phyloP scores from a whole-genome alignment of 805 yeast species.

The Yamadazyma insecticola region DNA sequence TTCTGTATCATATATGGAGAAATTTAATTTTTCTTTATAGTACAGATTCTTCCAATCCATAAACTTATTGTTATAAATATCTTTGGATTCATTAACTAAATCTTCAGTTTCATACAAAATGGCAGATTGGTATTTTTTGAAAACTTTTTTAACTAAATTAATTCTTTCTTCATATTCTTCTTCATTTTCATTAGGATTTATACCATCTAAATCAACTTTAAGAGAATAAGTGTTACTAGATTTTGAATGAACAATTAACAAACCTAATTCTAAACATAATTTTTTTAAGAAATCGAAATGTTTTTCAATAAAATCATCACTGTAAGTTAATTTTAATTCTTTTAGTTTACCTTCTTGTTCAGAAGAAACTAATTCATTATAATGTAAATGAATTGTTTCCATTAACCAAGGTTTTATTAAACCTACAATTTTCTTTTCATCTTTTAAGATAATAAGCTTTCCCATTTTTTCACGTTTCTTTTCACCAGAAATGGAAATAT shows the following conservation, averaged over 20 bases:
- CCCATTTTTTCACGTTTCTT: conserved; percentile 63
- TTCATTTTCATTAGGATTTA: conserved; percentile 60
- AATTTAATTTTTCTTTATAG: conserved; percentile 75
- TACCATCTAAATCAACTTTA: conserved; percentile 68
- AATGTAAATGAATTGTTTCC: conserved; percentile 23
- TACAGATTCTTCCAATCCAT: conserved; percentile 81
- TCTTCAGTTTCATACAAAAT: conserved; percentile 58
- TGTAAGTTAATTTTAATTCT: conserved; percentile 34
- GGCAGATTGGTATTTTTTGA: conserved; percentile 65
- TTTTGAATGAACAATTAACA: conserved; percentile 60
- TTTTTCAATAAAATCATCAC: conserved; percentile 36
- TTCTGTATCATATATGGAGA: conserved; percentile 57
- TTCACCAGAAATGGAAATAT: conserved; percentile 69
- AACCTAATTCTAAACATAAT: conserved; percentile 63
- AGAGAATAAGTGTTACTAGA: conserved; percentile 53
- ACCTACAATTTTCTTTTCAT: conserved; percentile 72
- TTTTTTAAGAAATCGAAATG: conserved; percentile 59
- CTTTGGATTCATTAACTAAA: conserved; percentile 43
- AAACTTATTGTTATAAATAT: conserved; percentile 70
- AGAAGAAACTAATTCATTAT: conserved; percentile 24
- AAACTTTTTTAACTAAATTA: conserved; percentile 44
- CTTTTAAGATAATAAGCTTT: conserved; percentile 58
- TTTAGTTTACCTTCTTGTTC: conserved; percentile 18
- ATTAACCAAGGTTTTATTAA: conserved; percentile 47
- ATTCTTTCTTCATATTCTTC: conserved; percentile 59